phyloP scores from a whole-genome alignment of 495 filamentous ascomycete species.

The Hypoxylon perforatum region DNA sequence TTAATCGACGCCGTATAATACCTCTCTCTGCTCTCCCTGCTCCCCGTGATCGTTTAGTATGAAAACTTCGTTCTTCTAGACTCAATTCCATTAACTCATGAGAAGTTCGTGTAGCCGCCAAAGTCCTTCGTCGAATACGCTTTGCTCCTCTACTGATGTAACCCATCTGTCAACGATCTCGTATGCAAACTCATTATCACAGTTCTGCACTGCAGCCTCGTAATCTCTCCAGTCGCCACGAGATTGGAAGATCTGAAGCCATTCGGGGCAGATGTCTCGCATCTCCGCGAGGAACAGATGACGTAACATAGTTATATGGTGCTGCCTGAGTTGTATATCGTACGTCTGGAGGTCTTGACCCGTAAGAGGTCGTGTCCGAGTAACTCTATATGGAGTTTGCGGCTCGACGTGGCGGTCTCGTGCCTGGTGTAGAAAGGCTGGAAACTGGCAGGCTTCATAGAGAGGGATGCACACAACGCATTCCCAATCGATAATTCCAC shows the following conservation, averaged over 20 bases:
- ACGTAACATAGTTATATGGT: conserved; percentile 51
- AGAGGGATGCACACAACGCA: conserved; percentile 60
- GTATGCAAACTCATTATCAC: conserved; percentile 43
- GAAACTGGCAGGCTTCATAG: conserved; percentile 58
- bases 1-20: no score
- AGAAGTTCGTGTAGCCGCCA: conserved; percentile 31
- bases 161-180: conserved; percentile 40
- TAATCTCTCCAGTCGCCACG: conserved; percentile 34
- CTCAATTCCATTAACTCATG: conserved; percentile 3
- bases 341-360: conserved; percentile 3
- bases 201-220: conserved; percentile 43
- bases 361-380: conserved; percentile 12
- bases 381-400: conserved; percentile 21
- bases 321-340: conserved; percentile 38
- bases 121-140: background rate
- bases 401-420: conserved; percentile 29
- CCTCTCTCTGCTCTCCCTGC: background rate
- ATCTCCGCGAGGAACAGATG: conserved; percentile 48
- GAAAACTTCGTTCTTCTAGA: background rate
- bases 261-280: conserved; percentile 35
- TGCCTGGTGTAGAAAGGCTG: conserved; percentile 54
- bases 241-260: conserved; percentile 26
- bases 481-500: conserved; percentile 66
- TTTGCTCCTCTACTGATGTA: conserved; percentile 14
- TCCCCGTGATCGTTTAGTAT: no score